A percentile compares a stretch with the other conserved stretches of the same genome.
Evolutionary conservation across 208 protist genomes (phyloP).

Genomic region (Trypanosoma brucei): DNA sequence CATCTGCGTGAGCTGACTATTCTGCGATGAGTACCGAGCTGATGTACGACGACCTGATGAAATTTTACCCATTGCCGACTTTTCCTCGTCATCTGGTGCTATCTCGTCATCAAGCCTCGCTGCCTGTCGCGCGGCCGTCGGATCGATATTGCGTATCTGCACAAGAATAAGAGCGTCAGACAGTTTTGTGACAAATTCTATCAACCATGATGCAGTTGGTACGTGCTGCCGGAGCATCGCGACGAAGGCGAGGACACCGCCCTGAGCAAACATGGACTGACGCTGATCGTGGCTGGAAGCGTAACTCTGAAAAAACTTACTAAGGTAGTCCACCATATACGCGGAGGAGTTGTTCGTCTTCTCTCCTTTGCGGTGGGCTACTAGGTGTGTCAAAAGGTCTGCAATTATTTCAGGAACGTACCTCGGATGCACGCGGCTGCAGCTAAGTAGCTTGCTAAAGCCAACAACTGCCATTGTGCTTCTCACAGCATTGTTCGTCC

Average conservation of each 20-base stretch:
- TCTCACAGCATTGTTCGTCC: slow-evolving; percentile 28
- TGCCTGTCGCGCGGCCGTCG: slow-evolving; percentile 42
- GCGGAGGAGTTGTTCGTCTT: slow-evolving; percentile 10
- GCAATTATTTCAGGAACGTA: slow-evolving; percentile 50
- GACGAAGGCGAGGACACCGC: slow-evolving; percentile 54
- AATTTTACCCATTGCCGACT: slow-evolving; percentile 12
- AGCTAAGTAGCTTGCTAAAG: slow-evolving; percentile 85
- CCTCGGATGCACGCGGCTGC: slow-evolving; percentile 69
- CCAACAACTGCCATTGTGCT: slow-evolving; percentile 46
- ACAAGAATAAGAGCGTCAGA: slow-evolving; percentile 75
- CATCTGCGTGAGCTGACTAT: slow-evolving; percentile 69
- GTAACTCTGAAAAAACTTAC: slow-evolving; percentile 81
- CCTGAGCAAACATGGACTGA: slow-evolving; percentile 51
- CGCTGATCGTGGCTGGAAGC: slow-evolving; percentile 68
- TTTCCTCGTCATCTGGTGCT: slow-evolving; percentile 13
- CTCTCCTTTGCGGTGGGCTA: slow-evolving; percentile 24
- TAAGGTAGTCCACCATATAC: slow-evolving; percentile 68
- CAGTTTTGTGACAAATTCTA: slow-evolving; percentile 55
- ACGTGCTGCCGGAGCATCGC: slow-evolving; percentile 44
- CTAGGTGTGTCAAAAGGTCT: slow-evolving; percentile 62
- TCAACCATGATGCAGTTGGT: slow-evolving; percentile 28
- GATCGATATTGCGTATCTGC: slow-evolving; percentile 83
- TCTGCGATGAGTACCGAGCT: slow-evolving; percentile 66
- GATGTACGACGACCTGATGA: slow-evolving; percentile 29
- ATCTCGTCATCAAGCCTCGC: slow-evolving; percentile 13